Evolutionary conservation across 495 filamentous ascomycete genomes (phyloP), one percentile per base, ranked within the genome.

Genomic region (Eremomyces bilateralis): DNA sequence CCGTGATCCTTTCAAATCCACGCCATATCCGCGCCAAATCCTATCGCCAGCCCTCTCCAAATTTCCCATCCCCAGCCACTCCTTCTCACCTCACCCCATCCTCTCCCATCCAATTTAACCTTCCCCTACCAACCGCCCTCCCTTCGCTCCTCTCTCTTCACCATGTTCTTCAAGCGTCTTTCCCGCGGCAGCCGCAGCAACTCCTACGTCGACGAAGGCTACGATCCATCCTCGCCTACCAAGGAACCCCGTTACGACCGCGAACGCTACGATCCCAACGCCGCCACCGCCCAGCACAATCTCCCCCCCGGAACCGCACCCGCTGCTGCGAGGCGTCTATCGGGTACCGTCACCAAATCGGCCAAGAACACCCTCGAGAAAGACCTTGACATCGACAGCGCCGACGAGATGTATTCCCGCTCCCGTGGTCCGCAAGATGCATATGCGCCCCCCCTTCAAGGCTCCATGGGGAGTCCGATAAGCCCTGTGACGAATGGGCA

Each of bases 141-240:
- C 24, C 32, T 34, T 21, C 30, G 30, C 44, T 36, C 29, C 21
- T 20, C 17, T 38, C 36, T 47, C 34, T 40, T 20, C 30, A 38
- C 27, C 22, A 52, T 36, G 40, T 43, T 52, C 46, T 51, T 51
- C 48, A 51, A 51, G 42, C 48, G 48, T n/a, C 43, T 51, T 4
- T 41, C 28, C 3, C 18, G 27, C 13, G 31, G 41, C 20, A 39
- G 33, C 31, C 44, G 45, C 37, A 31, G 27, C 12, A 38, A 50
- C 34, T 42, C 38, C 12, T 52, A 52, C 49, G 44, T 49, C 42
- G 49, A 52, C 39, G 37, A 43, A 25, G 36, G 30, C 40, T n/a
- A 43, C 13, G 22, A 35, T 27, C 44, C 44, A 15, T 22, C 20
- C 42, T 45, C 44, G 18, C 24, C 29, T 38, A 42, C 41, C 15